Evolutionary conservation across 306 rosid genomes (phyloP), one percentile per base, ranked within the genome.

Genomic region (Glycine tomentella): DNA sequence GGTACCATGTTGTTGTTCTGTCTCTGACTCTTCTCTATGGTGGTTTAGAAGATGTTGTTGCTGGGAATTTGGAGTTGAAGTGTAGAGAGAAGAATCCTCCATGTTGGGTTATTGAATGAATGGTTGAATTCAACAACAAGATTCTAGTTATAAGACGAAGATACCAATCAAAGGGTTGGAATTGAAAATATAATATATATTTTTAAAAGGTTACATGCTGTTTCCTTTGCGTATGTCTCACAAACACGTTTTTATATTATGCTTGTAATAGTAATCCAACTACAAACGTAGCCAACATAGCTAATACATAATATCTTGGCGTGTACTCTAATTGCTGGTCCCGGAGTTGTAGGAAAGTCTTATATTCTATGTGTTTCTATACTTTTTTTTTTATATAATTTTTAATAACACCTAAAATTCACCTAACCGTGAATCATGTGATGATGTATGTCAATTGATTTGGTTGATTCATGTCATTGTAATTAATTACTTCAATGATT

Each of bases 21-120:
- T 7, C 11, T 49, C 76, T 33, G 11, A 2, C 1, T 20, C 45
- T 75, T 75, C 72, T 5, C 61, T 70, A 1, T 84, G 34, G 0
- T 84, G 34, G 3, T 68, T 20, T 63, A 65, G 72, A 70, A 78
- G 86, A 40, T 48, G 31, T 2, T 25, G 31, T 25, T 25, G 76
- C 9, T 59, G 74, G 15, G 75, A 72, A 42, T 14, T 36, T 70
- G 61, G 52, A 48, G 20, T 49, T 69, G 50, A 8, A 58, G 66
- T 20, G 45, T 48, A 3, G 49, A 49, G 63, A 20, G 72, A 2
- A 25, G 31, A 36, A 25, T 38, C 50, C 11, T 67, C 85, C 85
- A 80, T 80, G 64, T 44, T 42, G 42, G 25, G 16, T 8, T 40
- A 0, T 20, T 75, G 59, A 33, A 33, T 72, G 67, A 42, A 0